Conservation (phyloP, 345 rosid species). For the Brassica carinata region DNA sequence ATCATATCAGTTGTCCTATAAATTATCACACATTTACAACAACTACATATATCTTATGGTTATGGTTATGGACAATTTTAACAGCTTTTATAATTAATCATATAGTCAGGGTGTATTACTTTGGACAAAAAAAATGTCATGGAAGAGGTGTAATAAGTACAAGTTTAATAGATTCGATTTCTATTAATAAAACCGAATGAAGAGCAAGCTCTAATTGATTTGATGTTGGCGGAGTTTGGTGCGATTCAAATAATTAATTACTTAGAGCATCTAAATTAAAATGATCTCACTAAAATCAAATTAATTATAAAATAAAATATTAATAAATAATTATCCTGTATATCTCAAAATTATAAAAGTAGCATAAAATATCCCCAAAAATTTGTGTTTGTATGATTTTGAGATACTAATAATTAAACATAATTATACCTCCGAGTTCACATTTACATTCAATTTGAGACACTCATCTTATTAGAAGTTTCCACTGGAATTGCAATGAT, state of each 20-base stretch:
- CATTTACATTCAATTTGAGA: no score
- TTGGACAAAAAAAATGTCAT: background rate
- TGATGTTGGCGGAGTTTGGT: constrained; percentile 18
- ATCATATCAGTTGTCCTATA: constrained; percentile 11
- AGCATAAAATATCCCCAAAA: background rate
- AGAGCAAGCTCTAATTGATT: background rate
- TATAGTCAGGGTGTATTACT: background rate
- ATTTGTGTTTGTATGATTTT: no score
- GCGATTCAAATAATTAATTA: background rate
- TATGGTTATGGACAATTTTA: background rate
- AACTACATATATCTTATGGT: background rate
- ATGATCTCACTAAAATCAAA: no score
- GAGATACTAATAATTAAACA: background rate
- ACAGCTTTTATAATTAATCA: background rate
- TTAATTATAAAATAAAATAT: no score
- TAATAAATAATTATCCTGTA: background rate
- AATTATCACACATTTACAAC: background rate
- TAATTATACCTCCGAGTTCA: background rate
- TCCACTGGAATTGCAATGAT: background rate
- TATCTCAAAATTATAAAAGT: background rate
- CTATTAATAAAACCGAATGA: background rate
- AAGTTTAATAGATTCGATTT: constrained; percentile 13
- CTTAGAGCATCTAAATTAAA: no score
- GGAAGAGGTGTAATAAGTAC: constrained; percentile 8
- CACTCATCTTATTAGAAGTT: no score